Percentiles rank a stretch among this genome's conserved stretches.
phyloP scores from a whole-genome alignment of 768 basidiomycete species.

The Leccinum sublutescens region DNA sequence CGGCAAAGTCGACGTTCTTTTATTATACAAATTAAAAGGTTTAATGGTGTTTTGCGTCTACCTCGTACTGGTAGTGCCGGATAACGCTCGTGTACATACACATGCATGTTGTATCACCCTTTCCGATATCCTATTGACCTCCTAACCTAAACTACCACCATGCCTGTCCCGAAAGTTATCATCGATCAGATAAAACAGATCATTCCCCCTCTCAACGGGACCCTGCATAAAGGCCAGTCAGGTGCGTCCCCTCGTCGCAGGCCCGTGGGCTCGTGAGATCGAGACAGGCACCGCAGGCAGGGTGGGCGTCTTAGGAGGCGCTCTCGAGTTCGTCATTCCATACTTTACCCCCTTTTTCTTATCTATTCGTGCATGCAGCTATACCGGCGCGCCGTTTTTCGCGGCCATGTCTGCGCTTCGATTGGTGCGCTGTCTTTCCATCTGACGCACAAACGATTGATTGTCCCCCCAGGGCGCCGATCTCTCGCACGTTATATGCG shows the following conservation, averaged over 20 bases:
- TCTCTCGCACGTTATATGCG: conserved; percentile 95
- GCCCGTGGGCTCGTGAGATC: background rate
- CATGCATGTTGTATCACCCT: conserved; percentile 27
- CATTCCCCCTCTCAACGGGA: conserved; percentile 87
- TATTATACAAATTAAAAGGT: conserved; percentile 23
- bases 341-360: background rate
- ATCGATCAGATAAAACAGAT: conserved; percentile 74
- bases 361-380: conserved; percentile 47
- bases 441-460: background rate
- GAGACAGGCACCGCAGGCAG: conserved; percentile 50
- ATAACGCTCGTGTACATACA: conserved; percentile 20
- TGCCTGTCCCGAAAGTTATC: conserved; percentile 62
- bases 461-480: conserved; percentile 71
- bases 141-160: conserved; percentile 27
- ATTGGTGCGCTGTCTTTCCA: conserved; percentile 47
- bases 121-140: conserved; percentile 21
- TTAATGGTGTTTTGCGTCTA: conserved; percentile 27
- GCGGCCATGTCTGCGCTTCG: conserved; percentile 88
- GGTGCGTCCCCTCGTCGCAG: conserved; percentile 43
- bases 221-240: conserved; percentile 94
- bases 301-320: conserved; percentile 92
- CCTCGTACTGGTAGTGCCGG: conserved; percentile 11
- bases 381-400: conserved; percentile 97
- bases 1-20: conserved; percentile 4
- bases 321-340: conserved; percentile 70